phyloP scores from a whole-genome alignment of 1,284 basidiomycete genomes.

The Dichomitus squalens region DNA sequence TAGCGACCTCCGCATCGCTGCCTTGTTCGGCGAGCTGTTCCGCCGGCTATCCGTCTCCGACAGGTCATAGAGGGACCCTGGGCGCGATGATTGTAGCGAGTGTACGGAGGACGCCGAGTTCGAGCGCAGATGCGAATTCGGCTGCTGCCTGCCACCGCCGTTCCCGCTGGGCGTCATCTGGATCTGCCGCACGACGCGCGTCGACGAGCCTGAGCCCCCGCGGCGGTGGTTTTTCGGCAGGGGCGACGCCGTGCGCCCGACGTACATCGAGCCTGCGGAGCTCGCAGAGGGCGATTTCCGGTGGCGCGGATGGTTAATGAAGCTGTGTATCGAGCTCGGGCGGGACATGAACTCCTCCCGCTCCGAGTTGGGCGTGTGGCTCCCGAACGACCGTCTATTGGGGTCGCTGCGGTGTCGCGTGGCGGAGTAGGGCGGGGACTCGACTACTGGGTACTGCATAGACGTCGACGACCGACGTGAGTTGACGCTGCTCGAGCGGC shows the following conservation, averaged over 20 bases:
- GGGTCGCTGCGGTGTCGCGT: slow-evolving; percentile 47
- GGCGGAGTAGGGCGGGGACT: slow-evolving; percentile 47
- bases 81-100: slow-evolving; percentile 71
- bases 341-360: slow-evolving; percentile 71
- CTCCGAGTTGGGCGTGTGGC: slow-evolving; percentile 79
- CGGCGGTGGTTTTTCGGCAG: slow-evolving; percentile 72
- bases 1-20: slow-evolving; percentile 41
- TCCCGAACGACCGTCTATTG: slow-evolving; percentile 66
- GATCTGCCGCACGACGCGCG: slow-evolving; percentile 71
- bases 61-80: slow-evolving; percentile 72
- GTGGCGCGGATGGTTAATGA: slow-evolving; percentile 58
- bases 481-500: slow-evolving; percentile 81
- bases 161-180: slow-evolving; percentile 41
- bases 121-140: slow-evolving; percentile 56
- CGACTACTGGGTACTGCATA: slow-evolving; percentile 57
- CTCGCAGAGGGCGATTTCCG: slow-evolving; percentile 76
- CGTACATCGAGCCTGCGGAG: slow-evolving; percentile 67
- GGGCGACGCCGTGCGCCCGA: slow-evolving; percentile 62
- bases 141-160: slow-evolving; percentile 23
- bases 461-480: slow-evolving; percentile 75
- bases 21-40: slow-evolving; percentile 55
- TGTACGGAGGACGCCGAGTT: slow-evolving; percentile 76
- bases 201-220: slow-evolving; percentile 74
- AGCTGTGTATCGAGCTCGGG: slow-evolving; percentile 74
- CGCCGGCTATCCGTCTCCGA: slow-evolving; percentile 64